Evolutionary conservation across 345 rosid genomes (phyloP).

Genomic region (Salix suchowensis): DNA sequence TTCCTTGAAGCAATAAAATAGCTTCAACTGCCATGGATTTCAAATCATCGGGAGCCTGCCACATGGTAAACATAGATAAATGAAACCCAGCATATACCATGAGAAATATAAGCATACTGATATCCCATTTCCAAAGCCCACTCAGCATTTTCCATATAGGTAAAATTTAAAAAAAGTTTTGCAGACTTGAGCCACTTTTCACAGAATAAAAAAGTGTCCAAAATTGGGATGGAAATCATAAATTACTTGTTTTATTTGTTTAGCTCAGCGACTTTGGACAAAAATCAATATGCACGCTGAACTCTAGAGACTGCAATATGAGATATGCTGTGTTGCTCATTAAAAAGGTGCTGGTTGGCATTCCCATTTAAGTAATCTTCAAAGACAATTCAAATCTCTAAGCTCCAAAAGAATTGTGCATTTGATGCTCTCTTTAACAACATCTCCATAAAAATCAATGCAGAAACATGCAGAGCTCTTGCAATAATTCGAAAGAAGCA

Average conservation of each 20-base stretch:
- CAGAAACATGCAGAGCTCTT: background rate
- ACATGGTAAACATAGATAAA: background rate
- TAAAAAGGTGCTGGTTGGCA: background rate
- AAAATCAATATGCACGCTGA: background rate
- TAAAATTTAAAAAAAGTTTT: background rate
- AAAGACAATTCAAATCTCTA: background rate
- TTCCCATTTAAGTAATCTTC: background rate
- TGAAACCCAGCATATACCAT: background rate
- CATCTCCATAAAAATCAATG: background rate
- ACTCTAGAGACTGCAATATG: background rate
- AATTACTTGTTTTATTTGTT: background rate
- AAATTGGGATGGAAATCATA: background rate
- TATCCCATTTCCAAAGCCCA: background rate
- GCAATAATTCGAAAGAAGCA: background rate
- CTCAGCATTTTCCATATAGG: background rate
- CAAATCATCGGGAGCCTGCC: slow-evolving; percentile 78
- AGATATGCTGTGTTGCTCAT: background rate
- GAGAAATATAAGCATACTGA: background rate
- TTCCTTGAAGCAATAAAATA: slow-evolving; percentile 73
- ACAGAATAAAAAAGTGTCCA: background rate
- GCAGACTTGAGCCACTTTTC: background rate
- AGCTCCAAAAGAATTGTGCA: background rate
- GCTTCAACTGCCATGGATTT: slow-evolving; percentile 98
- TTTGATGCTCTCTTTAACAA: background rate
- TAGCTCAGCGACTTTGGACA: background rate